Conservation (phyloP, 2,329 filamentous ascomycete genomes). For the Paraconiothyrium brasiliense region DNA sequence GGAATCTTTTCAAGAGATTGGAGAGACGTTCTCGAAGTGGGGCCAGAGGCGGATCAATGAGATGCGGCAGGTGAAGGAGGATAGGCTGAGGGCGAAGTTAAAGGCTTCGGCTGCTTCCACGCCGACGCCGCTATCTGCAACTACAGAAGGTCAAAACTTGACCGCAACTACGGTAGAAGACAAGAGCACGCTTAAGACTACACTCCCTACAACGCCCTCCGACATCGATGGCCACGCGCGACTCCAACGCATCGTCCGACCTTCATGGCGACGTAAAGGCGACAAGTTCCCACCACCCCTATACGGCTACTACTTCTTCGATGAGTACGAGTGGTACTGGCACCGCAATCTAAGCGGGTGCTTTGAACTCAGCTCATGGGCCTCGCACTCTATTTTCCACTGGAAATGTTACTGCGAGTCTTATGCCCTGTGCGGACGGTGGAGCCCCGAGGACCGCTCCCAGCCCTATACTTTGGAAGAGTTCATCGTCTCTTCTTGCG, state of each 20-base stretch:
- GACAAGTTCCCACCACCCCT: constrained; percentile 3
- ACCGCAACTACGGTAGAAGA: not conserved
- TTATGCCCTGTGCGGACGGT: constrained; percentile 15
- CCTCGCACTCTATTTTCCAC: not conserved
- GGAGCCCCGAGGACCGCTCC: constrained; percentile 13
- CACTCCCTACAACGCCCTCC: constrained; percentile 14
- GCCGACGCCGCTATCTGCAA: too few species aligned
- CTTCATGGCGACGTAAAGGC: not conserved
- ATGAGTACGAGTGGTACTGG: constrained; percentile 22
- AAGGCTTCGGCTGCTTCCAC: too few species aligned
- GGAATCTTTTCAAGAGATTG: constrained; percentile 1
- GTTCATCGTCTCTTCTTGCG: not conserved
- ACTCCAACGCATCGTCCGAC: constrained; percentile 8
- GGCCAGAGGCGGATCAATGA: constrained; percentile 20
- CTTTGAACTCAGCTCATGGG: constrained; percentile 16
- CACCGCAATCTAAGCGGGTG: constrained; percentile 24
- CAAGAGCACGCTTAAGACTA: not conserved
- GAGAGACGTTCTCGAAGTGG: constrained; percentile 22
- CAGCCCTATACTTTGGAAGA: not conserved
- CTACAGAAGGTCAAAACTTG: not conserved
- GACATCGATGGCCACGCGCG: constrained; percentile 17
- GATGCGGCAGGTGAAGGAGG: constrained; percentile 22
- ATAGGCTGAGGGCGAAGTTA: constrained; percentile 9
- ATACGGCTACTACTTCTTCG: constrained; percentile 19
- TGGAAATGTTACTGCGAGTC: constrained; percentile 15